A percentile compares a stretch with the other conserved stretches of the same genome.
Conservation (phyloP, 2,329 filamentous ascomycete species). For the Hypoxylon sp. region DNA sequence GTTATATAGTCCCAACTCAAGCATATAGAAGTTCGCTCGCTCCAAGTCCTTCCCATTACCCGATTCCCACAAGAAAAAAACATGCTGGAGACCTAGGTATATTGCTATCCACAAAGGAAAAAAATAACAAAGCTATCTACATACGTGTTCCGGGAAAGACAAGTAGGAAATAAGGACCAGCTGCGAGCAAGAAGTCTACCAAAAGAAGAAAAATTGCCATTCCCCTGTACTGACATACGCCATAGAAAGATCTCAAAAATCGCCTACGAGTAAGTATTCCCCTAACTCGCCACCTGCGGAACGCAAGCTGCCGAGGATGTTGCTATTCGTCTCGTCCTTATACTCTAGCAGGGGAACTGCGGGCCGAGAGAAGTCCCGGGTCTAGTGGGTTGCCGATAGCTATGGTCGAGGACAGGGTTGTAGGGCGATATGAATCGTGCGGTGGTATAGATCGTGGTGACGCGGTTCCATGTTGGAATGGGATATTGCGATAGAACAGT, state of each 20-base stretch:
- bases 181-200: conserved; percentile 36
- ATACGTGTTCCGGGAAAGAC: background rate
- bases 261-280: conserved; percentile 55
- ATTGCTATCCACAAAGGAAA: background rate
- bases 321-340: conserved; percentile 61
- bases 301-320: conserved; percentile 65
- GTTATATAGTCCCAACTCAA: background rate
- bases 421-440: background rate
- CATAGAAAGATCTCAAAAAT: conserved; percentile 38
- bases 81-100: background rate
- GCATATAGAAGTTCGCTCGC: background rate
- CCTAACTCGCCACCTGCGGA: conserved; percentile 60
- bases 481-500: background rate
- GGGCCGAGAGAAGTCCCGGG: conserved; percentile 59
- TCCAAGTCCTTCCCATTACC: background rate
- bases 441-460: conserved; percentile 12
- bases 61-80: background rate
- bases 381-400: conserved; percentile 53
- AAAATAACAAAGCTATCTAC: conserved; percentile 10
- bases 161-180: conserved; percentile 10
- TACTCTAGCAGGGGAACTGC: conserved; percentile 65
- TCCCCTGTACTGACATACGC: conserved; percentile 13
- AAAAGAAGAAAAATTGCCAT: conserved; percentile 27
- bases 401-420: conserved; percentile 1
- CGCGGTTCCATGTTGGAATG: background rate